These are phyloP conservation scores for Acanthamoeba castellanii DNA, from an alignment of 208 protist genomes.

Conservation along the genomic window DNA sequence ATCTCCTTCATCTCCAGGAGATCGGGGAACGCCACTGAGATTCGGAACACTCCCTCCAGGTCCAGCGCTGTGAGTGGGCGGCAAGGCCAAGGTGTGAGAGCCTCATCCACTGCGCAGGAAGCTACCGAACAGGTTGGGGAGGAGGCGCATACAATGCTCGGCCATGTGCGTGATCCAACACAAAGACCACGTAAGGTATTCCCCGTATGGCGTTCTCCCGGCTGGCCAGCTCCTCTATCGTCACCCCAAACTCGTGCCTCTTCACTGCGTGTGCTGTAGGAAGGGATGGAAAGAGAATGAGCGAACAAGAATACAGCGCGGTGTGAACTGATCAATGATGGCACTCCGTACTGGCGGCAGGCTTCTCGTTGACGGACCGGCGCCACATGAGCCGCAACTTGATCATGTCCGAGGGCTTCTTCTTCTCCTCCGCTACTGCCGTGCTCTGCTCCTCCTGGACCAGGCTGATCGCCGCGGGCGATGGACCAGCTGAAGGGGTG, in stretches of 20 bases:
- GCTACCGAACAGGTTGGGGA: background rate
- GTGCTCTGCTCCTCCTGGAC: background rate
- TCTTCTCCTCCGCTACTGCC: background rate
- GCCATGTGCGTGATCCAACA: conserved; percentile 14
- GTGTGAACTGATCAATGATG: background rate
- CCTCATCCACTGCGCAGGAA: background rate
- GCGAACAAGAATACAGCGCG: background rate
- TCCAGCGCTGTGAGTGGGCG: background rate
- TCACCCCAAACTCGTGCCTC: conserved; percentile 52
- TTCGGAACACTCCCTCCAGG: conserved; percentile 66
- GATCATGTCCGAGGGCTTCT: conserved; percentile 33
- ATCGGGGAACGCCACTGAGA: conserved; percentile 52
- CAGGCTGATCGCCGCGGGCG: no score
- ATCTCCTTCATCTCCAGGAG: conserved; percentile 31
- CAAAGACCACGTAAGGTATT: conserved; percentile 51
- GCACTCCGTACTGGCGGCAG: background rate
- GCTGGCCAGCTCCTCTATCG: conserved; percentile 8
- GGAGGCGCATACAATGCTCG: background rate
- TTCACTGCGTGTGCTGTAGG: background rate
- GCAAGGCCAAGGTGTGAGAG: background rate
- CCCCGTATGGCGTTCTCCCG: conserved; percentile 8
- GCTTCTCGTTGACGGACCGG: background rate
- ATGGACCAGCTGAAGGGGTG: no score
- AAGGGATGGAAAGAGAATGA: background rate
- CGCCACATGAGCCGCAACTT: conserved; percentile 40